Base-by-base conservation (phyloP, 2,329 filamentous ascomycete species). In the Fusarium miscanthi region DNA sequence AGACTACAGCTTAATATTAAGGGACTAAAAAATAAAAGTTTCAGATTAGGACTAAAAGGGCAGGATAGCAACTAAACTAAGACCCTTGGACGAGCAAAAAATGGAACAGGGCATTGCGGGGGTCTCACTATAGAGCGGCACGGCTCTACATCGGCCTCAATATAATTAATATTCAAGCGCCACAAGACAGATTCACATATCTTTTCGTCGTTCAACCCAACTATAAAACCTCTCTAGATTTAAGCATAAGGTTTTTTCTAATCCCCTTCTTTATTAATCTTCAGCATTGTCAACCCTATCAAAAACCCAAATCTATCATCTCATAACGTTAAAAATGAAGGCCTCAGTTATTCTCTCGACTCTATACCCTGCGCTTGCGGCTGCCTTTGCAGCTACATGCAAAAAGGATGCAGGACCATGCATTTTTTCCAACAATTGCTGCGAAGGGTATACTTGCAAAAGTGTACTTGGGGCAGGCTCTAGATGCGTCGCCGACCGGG, bases 141-240 rank as follows among this genome's bases (percentile, higher is more conserved):
- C 49, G 49, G 33, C 23, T 38, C 49, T 53, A 53, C 33, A 11
- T 53, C 49, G 49, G 49, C 49, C 33, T 30, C 16, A 53, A 17
- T 46, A 46, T 5, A 30, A n/a, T 3, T 25, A 6, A 38, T 35
- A 51, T 53, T 30, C 2, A 4, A 17, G 49, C 12, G 23, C 33
- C 33, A 53, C 49, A 38, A 16, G 12, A 8, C 16, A 53, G 19
- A 21, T 30, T 14, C 19, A n/a, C 23, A 27, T 38, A 38, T 38
- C 17, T 12, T 16, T 21, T 52, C 23, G 5, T 30, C n/a, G 3
- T 1, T 16, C n/a, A 17, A 52, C 21, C 4, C 2, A 17, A 8
- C 17, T 53, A 53, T 19, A 53, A n/a, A 53, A 38, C 38, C 23
- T 11, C 35, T 21, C 33, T 8, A 7, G 0, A 1, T n/a, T 33